Evolutionary conservation across 106 monocot genomes (phyloP).

Genomic region (Allium fistulosum): DNA sequence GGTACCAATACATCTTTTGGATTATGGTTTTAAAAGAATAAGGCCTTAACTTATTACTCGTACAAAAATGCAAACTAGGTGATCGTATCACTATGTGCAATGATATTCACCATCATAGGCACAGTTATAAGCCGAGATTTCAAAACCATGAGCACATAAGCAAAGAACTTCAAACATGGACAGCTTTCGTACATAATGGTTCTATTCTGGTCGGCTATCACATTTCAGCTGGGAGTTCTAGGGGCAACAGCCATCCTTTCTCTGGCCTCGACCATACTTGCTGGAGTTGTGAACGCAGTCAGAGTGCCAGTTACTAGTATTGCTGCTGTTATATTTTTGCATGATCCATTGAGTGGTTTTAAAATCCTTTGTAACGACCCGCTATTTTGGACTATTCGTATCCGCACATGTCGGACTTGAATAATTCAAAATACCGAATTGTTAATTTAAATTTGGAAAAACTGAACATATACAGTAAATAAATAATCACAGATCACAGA

Average conservation of each 20-base stretch:
- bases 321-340: slow-evolving; percentile 66
- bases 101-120: slow-evolving; percentile 71
- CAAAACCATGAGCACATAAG: slow-evolving; percentile 51
- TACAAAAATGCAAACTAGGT: background rate
- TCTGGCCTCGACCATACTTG: slow-evolving; percentile 80
- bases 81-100: slow-evolving; percentile 62
- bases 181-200: slow-evolving; percentile 52
- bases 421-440: no score
- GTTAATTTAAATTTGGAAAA: no score
- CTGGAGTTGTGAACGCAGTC: slow-evolving; percentile 84
- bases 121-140: slow-evolving; percentile 52
- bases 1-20: no score
- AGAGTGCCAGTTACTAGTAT: slow-evolving; percentile 83
- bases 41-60: no score
- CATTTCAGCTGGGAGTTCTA: slow-evolving; percentile 80
- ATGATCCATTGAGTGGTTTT: slow-evolving; percentile 87
- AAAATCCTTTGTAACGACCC: no score
- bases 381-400: no score
- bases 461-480: no score
- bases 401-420: no score
- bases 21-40: no score
- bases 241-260: slow-evolving; percentile 79
- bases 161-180: slow-evolving; percentile 46
- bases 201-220: slow-evolving; percentile 66
- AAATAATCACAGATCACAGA: no score